These are phyloP conservation scores for Pseudonitzschia pungens DNA, from an alignment of 108 stramenopile genomes.

Conservation along the genomic window DNA sequence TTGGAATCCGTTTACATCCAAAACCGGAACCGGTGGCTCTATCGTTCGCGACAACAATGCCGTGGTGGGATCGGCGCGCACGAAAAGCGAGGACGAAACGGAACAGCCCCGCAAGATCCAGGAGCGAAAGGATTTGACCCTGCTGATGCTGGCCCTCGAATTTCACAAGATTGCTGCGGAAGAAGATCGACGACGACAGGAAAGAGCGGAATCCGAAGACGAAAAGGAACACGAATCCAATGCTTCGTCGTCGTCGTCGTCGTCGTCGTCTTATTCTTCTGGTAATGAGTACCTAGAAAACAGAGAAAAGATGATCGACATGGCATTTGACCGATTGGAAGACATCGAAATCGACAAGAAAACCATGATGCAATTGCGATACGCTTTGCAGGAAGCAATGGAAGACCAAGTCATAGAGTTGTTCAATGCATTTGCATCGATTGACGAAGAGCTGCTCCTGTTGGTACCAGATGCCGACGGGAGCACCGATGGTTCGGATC, in stretches of 20 bases:
- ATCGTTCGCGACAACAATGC: slow-evolving; percentile 14
- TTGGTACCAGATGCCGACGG: slow-evolving; percentile 21
- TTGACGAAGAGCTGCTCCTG: slow-evolving; percentile 46
- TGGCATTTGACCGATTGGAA: slow-evolving; percentile 52
- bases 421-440: slow-evolving; percentile 44
- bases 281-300: slow-evolving; percentile 1
- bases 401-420: slow-evolving; percentile 57
- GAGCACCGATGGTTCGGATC: slow-evolving; percentile 22
- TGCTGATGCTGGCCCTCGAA: slow-evolving; percentile 48
- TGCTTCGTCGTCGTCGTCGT: not conserved
- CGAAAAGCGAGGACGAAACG: slow-evolving; percentile 2
- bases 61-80: slow-evolving; percentile 20
- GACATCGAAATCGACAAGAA: slow-evolving; percentile 47
- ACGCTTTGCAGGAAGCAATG: slow-evolving; percentile 54
- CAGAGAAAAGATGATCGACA: slow-evolving; percentile 40
- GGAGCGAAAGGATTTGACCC: slow-evolving; percentile 68
- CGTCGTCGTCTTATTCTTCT: not conserved
- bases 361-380: slow-evolving; percentile 53
- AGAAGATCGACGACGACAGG: slow-evolving; percentile 10
- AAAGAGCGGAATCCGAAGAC: slow-evolving; percentile 19
- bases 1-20: slow-evolving; percentile 30
- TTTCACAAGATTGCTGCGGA: slow-evolving; percentile 32
- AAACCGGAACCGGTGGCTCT: not conserved
- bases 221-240: no score
- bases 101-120: slow-evolving; percentile 54